Conservation (phyloP, 1,284 basidiomycete genomes). For the Somion occarium region DNA sequence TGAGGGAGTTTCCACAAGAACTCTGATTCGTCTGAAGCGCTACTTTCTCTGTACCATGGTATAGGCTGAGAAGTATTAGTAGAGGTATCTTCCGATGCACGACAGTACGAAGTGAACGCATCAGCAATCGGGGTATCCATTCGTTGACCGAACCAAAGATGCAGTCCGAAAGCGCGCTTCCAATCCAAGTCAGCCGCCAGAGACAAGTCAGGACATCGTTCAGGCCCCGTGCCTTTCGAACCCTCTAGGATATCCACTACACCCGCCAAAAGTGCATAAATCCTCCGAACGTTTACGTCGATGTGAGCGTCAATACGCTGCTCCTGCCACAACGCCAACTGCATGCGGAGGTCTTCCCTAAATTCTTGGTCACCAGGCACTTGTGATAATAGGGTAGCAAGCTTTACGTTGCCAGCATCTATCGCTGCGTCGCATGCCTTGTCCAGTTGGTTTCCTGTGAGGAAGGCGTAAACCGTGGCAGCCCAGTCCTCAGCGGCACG, state of each 20-base stretch:
- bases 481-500: conserved; percentile 43
- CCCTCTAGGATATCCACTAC: conserved; percentile 65
- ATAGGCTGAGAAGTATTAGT: conserved; percentile 55
- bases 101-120: conserved; percentile 68
- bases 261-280: conserved; percentile 88
- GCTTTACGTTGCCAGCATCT: conserved; percentile 75
- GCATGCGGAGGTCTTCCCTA: conserved; percentile 70
- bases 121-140: conserved; percentile 71
- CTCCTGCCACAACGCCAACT: conserved; percentile 83
- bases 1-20: conserved; percentile 33
- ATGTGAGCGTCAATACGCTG: conserved; percentile 76
- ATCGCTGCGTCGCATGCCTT: conserved; percentile 77
- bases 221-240: conserved; percentile 47
- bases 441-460: conserved; percentile 87
- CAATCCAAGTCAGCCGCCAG: conserved; percentile 88
- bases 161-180: conserved; percentile 91
- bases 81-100: conserved; percentile 39
- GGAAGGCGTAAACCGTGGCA: conserved; percentile 65
- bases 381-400: conserved; percentile 92
- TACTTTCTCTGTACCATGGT: conserved; percentile 61
- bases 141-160: conserved; percentile 84
- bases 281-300: conserved; percentile 63
- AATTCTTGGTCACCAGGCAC: conserved; percentile 79
- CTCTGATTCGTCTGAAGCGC: conserved; percentile 19
- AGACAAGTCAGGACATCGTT: conserved; percentile 59